phyloP scores from a whole-genome alignment of 768 basidiomycete genomes.

The Stropharia rugosoannulata region DNA sequence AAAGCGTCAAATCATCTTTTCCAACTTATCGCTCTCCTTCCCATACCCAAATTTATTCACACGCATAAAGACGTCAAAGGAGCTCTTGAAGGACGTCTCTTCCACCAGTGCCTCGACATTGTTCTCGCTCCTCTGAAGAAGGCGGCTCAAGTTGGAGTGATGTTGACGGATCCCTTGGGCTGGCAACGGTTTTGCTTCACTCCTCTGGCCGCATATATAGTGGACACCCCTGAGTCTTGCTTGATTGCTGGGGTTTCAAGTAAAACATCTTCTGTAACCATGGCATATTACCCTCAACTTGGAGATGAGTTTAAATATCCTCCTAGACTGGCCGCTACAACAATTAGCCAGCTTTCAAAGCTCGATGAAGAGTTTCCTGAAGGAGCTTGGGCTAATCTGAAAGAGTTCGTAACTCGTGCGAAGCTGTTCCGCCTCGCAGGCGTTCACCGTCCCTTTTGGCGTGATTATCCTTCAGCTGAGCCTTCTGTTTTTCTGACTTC shows the following conservation, averaged over 20 bases:
- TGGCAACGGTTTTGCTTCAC: conserved; percentile 21
- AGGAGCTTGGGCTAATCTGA: no score
- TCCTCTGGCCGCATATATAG: conserved; percentile 25
- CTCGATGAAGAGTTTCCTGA: not conserved
- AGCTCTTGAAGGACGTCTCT: conserved; percentile 8
- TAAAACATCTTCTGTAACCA: conserved; percentile 27
- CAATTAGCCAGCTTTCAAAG: not conserved
- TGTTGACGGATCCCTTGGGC: conserved; percentile 26
- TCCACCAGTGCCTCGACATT: conserved; percentile 26
- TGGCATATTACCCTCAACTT: conserved; percentile 25
- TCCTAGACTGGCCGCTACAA: not conserved
- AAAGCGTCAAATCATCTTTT: conserved; percentile 29
- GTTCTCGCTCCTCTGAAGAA: conserved; percentile 25
- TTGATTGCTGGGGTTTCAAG: conserved; percentile 22
- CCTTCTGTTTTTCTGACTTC: conserved; percentile 31
- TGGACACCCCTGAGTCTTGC: conserved; percentile 27
- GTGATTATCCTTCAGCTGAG: conserved; percentile 31
- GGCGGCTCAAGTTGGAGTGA: conserved; percentile 21
- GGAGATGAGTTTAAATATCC: conserved; percentile 24
- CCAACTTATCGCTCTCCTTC: conserved; percentile 25
- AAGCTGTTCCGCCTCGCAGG: conserved; percentile 22
- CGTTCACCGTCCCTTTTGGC: conserved; percentile 36
- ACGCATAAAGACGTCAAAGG: conserved; percentile 16
- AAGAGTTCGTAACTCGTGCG: no score
- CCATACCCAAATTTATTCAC: conserved; percentile 26